These are phyloP conservation scores for Monosporascus ibericus DNA, from an alignment of 2,329 filamentous ascomycete genomes.

Conservation along the genomic window DNA sequence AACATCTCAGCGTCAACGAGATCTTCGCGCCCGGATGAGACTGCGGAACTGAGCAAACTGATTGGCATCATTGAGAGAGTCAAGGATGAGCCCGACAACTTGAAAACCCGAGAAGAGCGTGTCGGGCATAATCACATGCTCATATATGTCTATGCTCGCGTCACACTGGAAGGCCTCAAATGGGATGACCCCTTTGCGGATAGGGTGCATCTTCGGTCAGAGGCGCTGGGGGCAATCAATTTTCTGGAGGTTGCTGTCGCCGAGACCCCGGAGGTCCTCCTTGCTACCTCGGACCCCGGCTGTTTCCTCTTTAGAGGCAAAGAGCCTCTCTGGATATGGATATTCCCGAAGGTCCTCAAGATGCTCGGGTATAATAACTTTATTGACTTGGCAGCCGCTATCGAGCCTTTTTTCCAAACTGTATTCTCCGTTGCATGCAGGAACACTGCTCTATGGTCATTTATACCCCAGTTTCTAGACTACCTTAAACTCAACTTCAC, in stretches of 20 bases:
- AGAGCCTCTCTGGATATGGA: constrained; percentile 61
- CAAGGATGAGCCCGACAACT: constrained; percentile 42
- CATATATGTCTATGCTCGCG: constrained; percentile 75
- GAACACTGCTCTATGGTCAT: constrained; percentile 41
- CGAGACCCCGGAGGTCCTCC: constrained; percentile 66
- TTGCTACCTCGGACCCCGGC: constrained; percentile 34
- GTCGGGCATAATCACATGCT: constrained; percentile 77
- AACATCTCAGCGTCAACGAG: constrained; percentile 64
- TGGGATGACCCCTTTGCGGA: constrained; percentile 64
- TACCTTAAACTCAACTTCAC: constrained; percentile 45
- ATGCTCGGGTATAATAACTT: constrained; percentile 49
- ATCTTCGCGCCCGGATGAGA: constrained; percentile 58
- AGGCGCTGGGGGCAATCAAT: constrained; percentile 66
- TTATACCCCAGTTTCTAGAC: constrained; percentile 35
- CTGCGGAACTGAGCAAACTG: constrained; percentile 69
- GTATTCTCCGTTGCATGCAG: constrained; percentile 39
- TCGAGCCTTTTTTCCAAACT: constrained; percentile 48
- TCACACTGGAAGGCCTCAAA: constrained; percentile 65
- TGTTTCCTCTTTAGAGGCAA: constrained; percentile 45
- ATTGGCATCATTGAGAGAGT: constrained; percentile 49
- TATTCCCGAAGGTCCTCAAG: constrained; percentile 51
- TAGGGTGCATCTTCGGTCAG: constrained; percentile 45
- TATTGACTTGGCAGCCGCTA: constrained; percentile 39
- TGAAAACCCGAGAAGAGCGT: constrained; percentile 60
- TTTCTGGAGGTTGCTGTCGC: constrained; percentile 70